Base-by-base conservation (phyloP, 2,329 filamentous ascomycete genomes). In the Fusarium pseudograminearum region DNA sequence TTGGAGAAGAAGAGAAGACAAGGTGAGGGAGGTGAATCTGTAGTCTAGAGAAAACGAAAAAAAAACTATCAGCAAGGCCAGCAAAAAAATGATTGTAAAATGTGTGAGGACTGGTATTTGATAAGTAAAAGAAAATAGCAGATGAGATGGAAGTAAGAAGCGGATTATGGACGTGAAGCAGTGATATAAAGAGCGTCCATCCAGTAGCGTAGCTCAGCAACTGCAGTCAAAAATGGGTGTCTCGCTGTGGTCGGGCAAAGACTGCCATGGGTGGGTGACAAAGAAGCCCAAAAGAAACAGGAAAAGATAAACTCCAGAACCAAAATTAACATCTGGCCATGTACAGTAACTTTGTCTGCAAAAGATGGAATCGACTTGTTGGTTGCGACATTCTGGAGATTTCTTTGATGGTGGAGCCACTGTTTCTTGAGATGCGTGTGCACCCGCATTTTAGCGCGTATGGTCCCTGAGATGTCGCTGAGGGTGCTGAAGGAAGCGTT, bases 11-110 rank as follows among this genome's bases (percentile, higher is more conserved):
- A 55, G 52, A 50, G 52, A 50, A 41, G 38, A 56, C 62, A 42
- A 70, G 36, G 42, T 55, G 54, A 65, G 10, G 5, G 24, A 26
- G 22, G 51, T 56, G 61, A 68, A 75, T 73, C 69, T 75, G 72
- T 69, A 68, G 46, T 63, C 60, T 63, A 62, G 52, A 65, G 56
- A 42, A 61, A 55, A 70, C 24, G 26, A 61, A 61, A 48, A 54
- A 45, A 42, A 65, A 67, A 67, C 31, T 45, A 75, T 75, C 73
- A 75, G 73, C 60, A 67, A 75, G 44, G 56, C 66, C 65, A 69
- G 65, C 33, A 44, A 41, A 15, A 42, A 44, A 14, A 45, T 38
- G 54, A 42, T 36, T 26, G 31, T 15, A 36, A 61, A 22, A 40
- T 34, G 14, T 40, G 47, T 31, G 38, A 26, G 24, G 36, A 44